These are phyloP conservation scores for Suillus ampliporus DNA, from an alignment of 768 basidiomycete genomes.

Conservation along the genomic window DNA sequence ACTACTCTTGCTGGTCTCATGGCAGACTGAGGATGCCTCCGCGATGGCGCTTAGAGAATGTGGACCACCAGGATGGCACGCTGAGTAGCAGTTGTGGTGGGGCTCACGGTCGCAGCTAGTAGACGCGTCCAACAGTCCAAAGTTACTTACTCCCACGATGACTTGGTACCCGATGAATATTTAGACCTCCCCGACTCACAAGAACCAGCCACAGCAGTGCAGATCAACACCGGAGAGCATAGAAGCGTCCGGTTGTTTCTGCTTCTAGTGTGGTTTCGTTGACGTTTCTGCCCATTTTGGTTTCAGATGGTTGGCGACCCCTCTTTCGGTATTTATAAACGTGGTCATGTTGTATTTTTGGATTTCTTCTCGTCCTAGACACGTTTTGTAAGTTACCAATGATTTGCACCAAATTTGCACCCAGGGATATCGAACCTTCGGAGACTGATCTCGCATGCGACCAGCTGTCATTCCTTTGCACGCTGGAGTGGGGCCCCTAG, in stretches of 20 bases:
- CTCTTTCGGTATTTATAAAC: no score
- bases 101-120: not conserved
- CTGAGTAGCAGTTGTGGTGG: not conserved
- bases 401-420: no score
- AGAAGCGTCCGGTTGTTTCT: not conserved
- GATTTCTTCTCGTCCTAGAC: no score
- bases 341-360: no score
- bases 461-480: no score
- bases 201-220: not conserved
- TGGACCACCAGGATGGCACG: not conserved
- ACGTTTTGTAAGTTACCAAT: no score
- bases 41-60: not conserved
- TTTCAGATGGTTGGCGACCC: no score
- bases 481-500: no score
- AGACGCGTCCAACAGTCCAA: no score
- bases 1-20: not conserved
- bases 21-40: slow-evolving; percentile 2
- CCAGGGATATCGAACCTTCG: no score
- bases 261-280: not conserved
- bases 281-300: no score
- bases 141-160: not conserved
- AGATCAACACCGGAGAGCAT: not conserved
- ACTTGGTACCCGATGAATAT: not conserved
- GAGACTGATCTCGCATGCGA: no score
- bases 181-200: not conserved